Evolutionary conservation across 257 asterid species (phyloP), one percentile per base, ranked within the genome.

Genomic region (Plantago ovata): DNA sequence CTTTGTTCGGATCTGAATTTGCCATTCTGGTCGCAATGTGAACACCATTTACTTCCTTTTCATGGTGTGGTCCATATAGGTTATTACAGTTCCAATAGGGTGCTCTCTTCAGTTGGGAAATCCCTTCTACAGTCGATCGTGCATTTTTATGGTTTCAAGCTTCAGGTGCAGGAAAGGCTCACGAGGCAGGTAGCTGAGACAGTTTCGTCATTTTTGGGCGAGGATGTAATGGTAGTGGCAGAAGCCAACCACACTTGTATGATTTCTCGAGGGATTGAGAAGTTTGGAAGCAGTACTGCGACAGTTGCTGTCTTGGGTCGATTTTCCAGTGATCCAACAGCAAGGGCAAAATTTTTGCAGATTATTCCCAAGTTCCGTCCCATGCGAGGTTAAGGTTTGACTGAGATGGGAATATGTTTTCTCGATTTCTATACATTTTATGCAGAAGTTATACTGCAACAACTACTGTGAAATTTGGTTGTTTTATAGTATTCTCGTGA

Each of bases 191-290:
- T 92, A 69, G 98, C 95, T 0, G 98, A 92, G 76, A 77, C 85
- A 0, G 91, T 74, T 36, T 77, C 95, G 0, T 70, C 86, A 1
- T 38, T 84, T 39, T 50, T 85, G 60, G 97, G 98, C 13, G 98
- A 81, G 58, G 95, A 88, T 53, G 82, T 85, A 41, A 84, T 88
- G 55, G 96, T 88, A 6, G 94, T 92, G 6, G 94, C 81, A 9
- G 98, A 88, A 71, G 98, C 98, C 45, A 82, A 67, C 49, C 98
- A 92, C 61, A 92, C 91, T n/a, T 92, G 98, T 68, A 92, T 88
- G 98, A 85, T 92, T 38, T 69, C 98, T 40, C 69, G 96, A 60
- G 98, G 97, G 19, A 82, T 92, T 18, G 95, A 92, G 77, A 92
- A 92, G 80, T 70, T 80, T 13, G 97, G 96, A 38, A 85, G 98